Conservation (phyloP, 169 alveolate species). For the Plasmodium vivax region DNA sequence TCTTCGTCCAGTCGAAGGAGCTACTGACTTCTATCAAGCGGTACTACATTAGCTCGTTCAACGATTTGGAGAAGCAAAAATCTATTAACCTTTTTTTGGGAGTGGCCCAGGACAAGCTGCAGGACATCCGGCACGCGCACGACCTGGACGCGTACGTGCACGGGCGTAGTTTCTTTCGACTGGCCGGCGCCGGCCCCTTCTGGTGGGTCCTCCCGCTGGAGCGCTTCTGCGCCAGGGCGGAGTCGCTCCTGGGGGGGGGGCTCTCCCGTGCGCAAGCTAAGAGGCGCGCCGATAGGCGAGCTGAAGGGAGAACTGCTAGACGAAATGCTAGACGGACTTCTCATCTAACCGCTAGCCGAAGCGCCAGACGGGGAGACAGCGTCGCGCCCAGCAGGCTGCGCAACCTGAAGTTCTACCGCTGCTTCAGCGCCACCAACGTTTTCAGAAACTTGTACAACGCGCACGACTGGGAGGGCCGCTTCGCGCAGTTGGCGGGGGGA, state of each 20-base stretch:
- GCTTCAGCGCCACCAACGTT: constrained; percentile 29
- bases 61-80: constrained; percentile 82
- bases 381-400: neutral
- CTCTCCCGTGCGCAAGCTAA: neutral
- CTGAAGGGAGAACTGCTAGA: too few species aligned
- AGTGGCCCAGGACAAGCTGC: constrained; percentile 32
- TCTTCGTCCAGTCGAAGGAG: constrained; percentile 79
- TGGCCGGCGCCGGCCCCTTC: neutral
- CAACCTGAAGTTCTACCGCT: constrained; percentile 27
- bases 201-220: constrained; percentile 72
- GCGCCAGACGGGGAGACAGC: neutral
- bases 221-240: constrained; percentile 8
- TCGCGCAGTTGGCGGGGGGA: neutral
- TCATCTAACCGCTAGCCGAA: neutral
- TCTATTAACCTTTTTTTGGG: constrained; percentile 80
- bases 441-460: constrained; percentile 33
- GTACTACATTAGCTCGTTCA: constrained; percentile 79
- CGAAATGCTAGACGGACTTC: neutral
- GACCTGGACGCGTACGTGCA: constrained; percentile 35
- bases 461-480: neutral
- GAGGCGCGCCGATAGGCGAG: neutral
- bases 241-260: neutral
- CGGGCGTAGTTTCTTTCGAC: neutral
- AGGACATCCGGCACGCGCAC: constrained; percentile 1
- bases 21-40: constrained; percentile 81